These are phyloP conservation scores for Kluyveromyces sp. DNA, from an alignment of 1,139 yeast species.

Conservation along the genomic window DNA sequence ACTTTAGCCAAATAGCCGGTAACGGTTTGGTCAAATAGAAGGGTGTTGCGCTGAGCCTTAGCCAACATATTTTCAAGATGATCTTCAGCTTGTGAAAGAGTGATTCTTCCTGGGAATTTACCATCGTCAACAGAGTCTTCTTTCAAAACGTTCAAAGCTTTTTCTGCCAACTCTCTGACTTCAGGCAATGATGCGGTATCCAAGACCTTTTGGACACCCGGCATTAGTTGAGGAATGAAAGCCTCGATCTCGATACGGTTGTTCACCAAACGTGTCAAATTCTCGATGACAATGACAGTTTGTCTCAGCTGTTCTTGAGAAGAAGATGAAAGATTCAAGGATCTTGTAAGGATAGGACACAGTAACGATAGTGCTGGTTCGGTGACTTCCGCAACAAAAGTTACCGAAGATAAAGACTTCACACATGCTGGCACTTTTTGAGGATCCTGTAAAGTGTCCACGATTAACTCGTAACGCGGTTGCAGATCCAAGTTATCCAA, in stretches of 20 bases:
- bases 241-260: constrained; percentile 86
- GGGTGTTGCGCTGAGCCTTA: constrained; percentile 26
- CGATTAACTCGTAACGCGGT: constrained; percentile 78
- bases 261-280: constrained; percentile 90
- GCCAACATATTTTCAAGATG: constrained; percentile 38
- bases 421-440: constrained; percentile 82
- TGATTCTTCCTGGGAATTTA: constrained; percentile 68
- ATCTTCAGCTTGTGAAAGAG: constrained; percentile 46
- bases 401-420: constrained; percentile 83
- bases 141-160: constrained; percentile 72
- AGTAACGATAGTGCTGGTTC: constrained; percentile 87
- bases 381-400: constrained; percentile 97
- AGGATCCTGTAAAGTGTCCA: constrained; percentile 86
- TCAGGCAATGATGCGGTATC: constrained; percentile 93
- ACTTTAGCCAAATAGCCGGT: constrained; percentile 48
- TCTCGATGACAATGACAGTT: constrained; percentile 93
- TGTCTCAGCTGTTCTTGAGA: constrained; percentile 95
- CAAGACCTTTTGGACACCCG: constrained; percentile 84
- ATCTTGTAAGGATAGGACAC: constrained; percentile 88
- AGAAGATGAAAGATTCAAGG: constrained; percentile 74
- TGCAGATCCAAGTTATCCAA: constrained; percentile 88
- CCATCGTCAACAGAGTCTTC: constrained; percentile 71
- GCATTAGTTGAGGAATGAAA: constrained; percentile 77
- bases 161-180: constrained; percentile 86
- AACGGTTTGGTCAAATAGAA: constrained; percentile 31